Percentiles rank a stretch among this genome's conserved stretches.
Evolutionary conservation across 1,139 yeast species (phyloP).

Genomic region (Pneumocystis jirovecii): DNA sequence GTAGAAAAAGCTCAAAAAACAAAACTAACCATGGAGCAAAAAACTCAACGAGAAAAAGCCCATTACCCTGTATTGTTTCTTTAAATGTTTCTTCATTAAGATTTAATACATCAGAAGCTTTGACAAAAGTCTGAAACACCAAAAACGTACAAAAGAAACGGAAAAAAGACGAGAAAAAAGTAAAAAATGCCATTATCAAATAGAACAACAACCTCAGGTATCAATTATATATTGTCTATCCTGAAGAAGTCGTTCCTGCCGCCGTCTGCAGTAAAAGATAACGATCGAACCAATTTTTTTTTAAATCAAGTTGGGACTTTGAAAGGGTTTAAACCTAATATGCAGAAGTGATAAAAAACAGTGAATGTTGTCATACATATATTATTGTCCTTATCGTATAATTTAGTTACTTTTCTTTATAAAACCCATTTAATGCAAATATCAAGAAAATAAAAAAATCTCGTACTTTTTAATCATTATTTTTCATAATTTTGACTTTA

Average conservation of each 20-base stretch:
- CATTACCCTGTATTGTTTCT: conserved; percentile 51
- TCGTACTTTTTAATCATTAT: not conserved
- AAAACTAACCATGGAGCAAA: conserved; percentile 83
- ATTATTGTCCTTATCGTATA: not conserved
- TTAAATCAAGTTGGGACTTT: not conserved
- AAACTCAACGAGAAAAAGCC: conserved; percentile 82
- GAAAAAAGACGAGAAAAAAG: not conserved
- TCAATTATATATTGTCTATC: not conserved
- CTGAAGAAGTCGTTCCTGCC: not conserved
- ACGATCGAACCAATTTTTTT: not conserved
- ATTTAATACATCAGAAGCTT: conserved; percentile 68
- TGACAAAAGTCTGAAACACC: not conserved
- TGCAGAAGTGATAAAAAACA: not conserved
- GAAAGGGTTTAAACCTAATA: not conserved
- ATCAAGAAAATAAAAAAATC: too few relatives aligned
- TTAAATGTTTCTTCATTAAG: conserved; percentile 40
- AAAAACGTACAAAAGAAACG: not conserved
- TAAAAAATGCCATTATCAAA: not conserved
- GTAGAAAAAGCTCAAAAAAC: conserved; percentile 13
- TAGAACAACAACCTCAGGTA: not conserved
- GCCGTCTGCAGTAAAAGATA: too few relatives aligned
- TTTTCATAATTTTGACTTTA: not conserved
- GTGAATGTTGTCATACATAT: not conserved
- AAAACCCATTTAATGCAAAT: not conserved
- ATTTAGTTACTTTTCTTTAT: too few relatives aligned